phyloP scores from a whole-genome alignment of 805 yeast genomes.

The Tetrapisispora pingtungensis region DNA sequence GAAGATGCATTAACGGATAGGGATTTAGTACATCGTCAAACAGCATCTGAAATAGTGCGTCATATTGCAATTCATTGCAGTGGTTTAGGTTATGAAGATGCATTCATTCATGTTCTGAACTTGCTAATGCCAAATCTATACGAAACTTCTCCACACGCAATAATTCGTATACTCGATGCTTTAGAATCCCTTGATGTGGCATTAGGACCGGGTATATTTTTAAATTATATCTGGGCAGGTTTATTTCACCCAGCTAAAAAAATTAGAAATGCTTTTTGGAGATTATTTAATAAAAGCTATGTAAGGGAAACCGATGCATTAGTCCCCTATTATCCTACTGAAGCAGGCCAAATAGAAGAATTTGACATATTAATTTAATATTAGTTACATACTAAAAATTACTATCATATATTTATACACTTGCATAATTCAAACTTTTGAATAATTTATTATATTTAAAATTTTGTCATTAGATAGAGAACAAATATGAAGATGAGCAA shows the following conservation, averaged over 20 bases:
- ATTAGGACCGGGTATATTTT: slow-evolving; percentile 63
- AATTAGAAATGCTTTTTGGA: slow-evolving; percentile 83
- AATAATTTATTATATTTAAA: too few species aligned
- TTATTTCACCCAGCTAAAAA: slow-evolving; percentile 87
- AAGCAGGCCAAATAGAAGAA: slow-evolving; percentile 38
- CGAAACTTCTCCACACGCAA: slow-evolving; percentile 95
- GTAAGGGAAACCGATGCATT: slow-evolving; percentile 63
- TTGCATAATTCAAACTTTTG: too few species aligned
- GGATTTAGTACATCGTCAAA: slow-evolving; percentile 89
- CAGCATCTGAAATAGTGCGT: slow-evolving; percentile 79
- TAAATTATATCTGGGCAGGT: slow-evolving; percentile 80
- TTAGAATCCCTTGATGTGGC: slow-evolving; percentile 62
- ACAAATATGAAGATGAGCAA: neutral
- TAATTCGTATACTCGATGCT: slow-evolving; percentile 68
- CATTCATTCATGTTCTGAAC: slow-evolving; percentile 74
- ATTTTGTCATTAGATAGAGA: neutral
- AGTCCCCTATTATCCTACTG: slow-evolving; percentile 71
- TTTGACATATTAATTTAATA: slow-evolving; percentile 32
- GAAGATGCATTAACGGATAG: slow-evolving; percentile 88
- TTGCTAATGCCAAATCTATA: slow-evolving; percentile 78
- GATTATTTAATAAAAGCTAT: slow-evolving; percentile 64
- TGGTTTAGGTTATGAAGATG: slow-evolving; percentile 70
- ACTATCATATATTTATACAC: too few species aligned
- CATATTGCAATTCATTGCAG: slow-evolving; percentile 72
- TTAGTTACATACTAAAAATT: neutral